Conservation (phyloP, 768 basidiomycete genomes). For the Leucosporidium scottii region DNA sequence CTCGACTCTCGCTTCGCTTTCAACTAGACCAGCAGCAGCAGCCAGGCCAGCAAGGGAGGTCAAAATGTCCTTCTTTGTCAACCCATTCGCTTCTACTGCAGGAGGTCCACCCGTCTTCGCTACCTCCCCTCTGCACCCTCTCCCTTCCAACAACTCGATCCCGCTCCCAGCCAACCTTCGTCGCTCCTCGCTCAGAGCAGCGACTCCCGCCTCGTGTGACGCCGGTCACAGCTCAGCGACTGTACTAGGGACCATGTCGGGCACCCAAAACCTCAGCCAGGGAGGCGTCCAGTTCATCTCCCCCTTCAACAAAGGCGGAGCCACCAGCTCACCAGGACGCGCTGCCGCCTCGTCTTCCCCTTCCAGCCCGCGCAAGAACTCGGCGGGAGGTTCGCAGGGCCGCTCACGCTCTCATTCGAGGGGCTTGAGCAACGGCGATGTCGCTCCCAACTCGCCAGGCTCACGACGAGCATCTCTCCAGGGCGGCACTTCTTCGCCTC, state of each 20-base stretch:
- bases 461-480: conserved; percentile 16
- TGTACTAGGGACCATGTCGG: too few species aligned
- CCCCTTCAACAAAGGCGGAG: background rate
- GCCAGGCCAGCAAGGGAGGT: too few species aligned
- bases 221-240: too few species aligned
- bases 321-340: too few species aligned
- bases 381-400: background rate
- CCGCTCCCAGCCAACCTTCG: too few species aligned
- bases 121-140: background rate
- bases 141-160: background rate
- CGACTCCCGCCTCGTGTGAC: too few species aligned
- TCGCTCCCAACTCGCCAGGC: conserved; percentile 3
- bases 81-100: conserved; percentile 12
- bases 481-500: background rate
- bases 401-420: background rate
- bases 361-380: background rate
- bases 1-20: too few species aligned
- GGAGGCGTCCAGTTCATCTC: background rate
- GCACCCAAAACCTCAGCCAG: too few species aligned
- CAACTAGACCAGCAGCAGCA: too few species aligned
- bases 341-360: background rate
- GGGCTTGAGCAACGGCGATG: background rate
- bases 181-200: too few species aligned
- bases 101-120: background rate
- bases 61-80: conserved; percentile 19